phyloP scores from a whole-genome alignment of 257 asterid species.

The Salvia miltiorrhiza region DNA sequence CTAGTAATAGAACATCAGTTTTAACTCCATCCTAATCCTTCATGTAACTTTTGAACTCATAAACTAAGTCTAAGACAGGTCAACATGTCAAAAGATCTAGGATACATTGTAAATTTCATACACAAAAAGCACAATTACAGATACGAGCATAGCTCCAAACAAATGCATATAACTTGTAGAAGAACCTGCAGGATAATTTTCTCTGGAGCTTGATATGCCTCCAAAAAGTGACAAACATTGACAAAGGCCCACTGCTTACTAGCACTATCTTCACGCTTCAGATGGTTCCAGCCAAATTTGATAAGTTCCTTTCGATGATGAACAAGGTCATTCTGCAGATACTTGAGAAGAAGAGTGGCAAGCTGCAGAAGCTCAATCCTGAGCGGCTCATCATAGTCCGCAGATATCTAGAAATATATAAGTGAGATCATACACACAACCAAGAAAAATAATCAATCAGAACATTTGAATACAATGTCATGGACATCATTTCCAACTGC shows the following conservation, averaged over 20 bases:
- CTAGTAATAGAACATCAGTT: background rate
- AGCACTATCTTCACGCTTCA: conserved; percentile 98
- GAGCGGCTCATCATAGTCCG: conserved; percentile 94
- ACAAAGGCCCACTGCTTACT: conserved; percentile 99
- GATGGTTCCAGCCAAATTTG: conserved; percentile 99
- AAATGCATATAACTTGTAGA: conserved; percentile 12
- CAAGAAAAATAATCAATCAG: conserved; percentile 11
- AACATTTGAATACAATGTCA: background rate
- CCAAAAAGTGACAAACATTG: conserved; percentile 97
- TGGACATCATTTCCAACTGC: conserved; percentile 6
- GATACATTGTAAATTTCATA: background rate
- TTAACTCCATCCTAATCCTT: conserved; percentile 11
- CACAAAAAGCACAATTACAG: background rate
- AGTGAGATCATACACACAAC: conserved; percentile 11
- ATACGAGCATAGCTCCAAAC: conserved; percentile 1
- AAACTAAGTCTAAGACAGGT: background rate
- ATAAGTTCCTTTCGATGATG: conserved; percentile 95
- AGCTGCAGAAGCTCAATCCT: conserved; percentile 99
- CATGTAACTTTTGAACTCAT: background rate
- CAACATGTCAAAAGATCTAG: conserved; percentile 1
- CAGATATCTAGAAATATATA: conserved; percentile 56
- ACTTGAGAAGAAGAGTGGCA: conserved; percentile 94
- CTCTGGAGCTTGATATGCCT: conserved; percentile 99
- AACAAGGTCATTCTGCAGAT: conserved; percentile 96
- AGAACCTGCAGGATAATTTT: conserved; percentile 94